phyloP scores from a whole-genome alignment of 2,329 filamentous ascomycete species.

The Clonostachys solani region DNA sequence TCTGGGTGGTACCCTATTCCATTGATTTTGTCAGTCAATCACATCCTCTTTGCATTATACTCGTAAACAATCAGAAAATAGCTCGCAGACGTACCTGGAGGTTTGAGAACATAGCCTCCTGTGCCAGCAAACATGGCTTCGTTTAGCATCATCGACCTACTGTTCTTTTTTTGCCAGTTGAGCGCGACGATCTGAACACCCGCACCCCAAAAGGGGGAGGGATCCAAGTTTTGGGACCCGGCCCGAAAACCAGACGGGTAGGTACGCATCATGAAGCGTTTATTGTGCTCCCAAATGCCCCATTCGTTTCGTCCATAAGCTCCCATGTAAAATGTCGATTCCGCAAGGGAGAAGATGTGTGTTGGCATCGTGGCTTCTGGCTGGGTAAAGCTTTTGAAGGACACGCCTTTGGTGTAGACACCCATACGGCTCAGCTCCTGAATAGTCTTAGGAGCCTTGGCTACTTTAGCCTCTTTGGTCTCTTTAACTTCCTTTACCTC shows the following conservation, averaged over 20 bases:
- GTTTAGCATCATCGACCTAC: constrained; percentile 87
- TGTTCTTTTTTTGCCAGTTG: constrained; percentile 90
- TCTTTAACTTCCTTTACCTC: neutral
- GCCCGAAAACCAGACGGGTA: constrained; percentile 83
- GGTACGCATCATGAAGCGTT: constrained; percentile 76
- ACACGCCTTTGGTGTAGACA: constrained; percentile 78
- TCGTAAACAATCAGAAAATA: too few relatives aligned
- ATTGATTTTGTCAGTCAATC: constrained; percentile 1
- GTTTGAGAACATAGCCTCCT: constrained; percentile 84
- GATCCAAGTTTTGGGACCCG: constrained; percentile 81
- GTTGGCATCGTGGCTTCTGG: constrained; percentile 63
- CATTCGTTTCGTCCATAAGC: constrained; percentile 38
- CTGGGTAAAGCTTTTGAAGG: constrained; percentile 74
- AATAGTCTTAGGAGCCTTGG: constrained; percentile 62
- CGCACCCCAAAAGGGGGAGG: constrained; percentile 79
- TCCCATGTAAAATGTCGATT: constrained; percentile 59
- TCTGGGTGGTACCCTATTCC: constrained; percentile 22
- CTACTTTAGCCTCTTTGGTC: constrained; percentile 20
- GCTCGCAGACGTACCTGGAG: constrained; percentile 44
- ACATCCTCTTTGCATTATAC: neutral
- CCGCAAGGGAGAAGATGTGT: constrained; percentile 66
- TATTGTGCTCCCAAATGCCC: constrained; percentile 76
- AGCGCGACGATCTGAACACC: constrained; percentile 88
- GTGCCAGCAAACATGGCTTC: constrained; percentile 86
- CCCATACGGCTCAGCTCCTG: constrained; percentile 71